phyloP scores from a whole-genome alignment of 2,329 filamentous ascomycete genomes.

The Claviceps capensis region DNA sequence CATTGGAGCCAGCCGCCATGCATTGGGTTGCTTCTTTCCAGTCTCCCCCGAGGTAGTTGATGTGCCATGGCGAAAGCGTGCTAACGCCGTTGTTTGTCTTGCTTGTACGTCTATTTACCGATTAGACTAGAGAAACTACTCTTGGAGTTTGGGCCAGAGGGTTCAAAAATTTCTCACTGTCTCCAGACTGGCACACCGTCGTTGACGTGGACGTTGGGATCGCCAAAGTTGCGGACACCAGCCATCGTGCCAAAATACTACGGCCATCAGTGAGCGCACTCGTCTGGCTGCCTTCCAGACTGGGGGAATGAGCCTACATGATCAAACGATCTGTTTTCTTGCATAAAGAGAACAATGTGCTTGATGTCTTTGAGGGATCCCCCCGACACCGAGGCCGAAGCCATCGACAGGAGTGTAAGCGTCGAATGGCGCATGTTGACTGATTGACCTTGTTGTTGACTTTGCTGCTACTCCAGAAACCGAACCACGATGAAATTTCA shows the following conservation, averaged over 20 bases:
- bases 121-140: background rate
- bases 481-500: background rate
- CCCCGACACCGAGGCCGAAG: slow-evolving; percentile 13
- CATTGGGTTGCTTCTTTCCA: slow-evolving; percentile 37
- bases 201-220: slow-evolving; percentile 18
- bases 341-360: slow-evolving; percentile 46
- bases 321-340: slow-evolving; percentile 25
- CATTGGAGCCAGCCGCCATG: slow-evolving; percentile 35
- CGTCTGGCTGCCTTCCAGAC: background rate
- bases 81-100: slow-evolving; percentile 23
- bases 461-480: background rate
- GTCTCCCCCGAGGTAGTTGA: slow-evolving; percentile 35
- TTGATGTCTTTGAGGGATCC: slow-evolving; percentile 35
- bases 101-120: background rate
- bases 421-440: background rate
- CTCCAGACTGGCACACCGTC: slow-evolving; percentile 31
- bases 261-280: background rate
- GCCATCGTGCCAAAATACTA: slow-evolving; percentile 43
- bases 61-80: slow-evolving; percentile 33
- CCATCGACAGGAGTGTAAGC: slow-evolving; percentile 6
- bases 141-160: background rate
- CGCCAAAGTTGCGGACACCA: slow-evolving; percentile 40
- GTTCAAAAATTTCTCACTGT: slow-evolving; percentile 23
- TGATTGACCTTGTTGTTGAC: background rate
- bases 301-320: slow-evolving; percentile 11